Evolutionary conservation across 1,284 basidiomycete species (phyloP).

Genomic region (Phylloporus sp.): DNA sequence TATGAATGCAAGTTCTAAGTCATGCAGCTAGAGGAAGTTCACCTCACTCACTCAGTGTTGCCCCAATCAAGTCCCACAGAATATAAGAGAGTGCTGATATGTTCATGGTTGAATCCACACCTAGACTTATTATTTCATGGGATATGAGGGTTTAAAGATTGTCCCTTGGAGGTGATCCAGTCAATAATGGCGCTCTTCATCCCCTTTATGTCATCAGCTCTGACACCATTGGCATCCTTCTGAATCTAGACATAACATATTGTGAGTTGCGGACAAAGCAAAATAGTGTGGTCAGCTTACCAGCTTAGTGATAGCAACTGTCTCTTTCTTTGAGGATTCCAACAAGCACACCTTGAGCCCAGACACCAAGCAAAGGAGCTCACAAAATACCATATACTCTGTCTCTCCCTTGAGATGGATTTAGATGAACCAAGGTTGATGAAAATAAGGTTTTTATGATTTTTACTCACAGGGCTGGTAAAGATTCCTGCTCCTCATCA

Average conservation of each 20-base stretch:
- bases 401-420: too few species aligned
- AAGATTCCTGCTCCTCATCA: background rate
- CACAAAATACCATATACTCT: background rate
- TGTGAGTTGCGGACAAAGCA: background rate
- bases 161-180: background rate
- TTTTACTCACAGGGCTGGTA: too few species aligned
- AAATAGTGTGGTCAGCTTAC: background rate
- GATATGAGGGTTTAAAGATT: background rate
- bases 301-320: background rate
- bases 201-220: background rate
- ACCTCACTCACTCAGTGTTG: background rate
- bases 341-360: background rate
- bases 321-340: background rate
- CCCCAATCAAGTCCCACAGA: background rate
- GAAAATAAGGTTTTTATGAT: too few species aligned
- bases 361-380: background rate
- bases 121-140: background rate
- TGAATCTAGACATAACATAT: background rate
- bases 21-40: too few species aligned
- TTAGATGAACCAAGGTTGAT: too few species aligned
- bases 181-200: background rate
- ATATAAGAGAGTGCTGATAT: background rate
- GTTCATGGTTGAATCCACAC: background rate
- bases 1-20: background rate
- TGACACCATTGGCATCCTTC: background rate